A percentile compares a stretch with the other conserved stretches of the same genome.
Evolutionary conservation across 1,139 yeast genomes (phyloP).

Genomic region (Geotrichum klebahnii): DNA sequence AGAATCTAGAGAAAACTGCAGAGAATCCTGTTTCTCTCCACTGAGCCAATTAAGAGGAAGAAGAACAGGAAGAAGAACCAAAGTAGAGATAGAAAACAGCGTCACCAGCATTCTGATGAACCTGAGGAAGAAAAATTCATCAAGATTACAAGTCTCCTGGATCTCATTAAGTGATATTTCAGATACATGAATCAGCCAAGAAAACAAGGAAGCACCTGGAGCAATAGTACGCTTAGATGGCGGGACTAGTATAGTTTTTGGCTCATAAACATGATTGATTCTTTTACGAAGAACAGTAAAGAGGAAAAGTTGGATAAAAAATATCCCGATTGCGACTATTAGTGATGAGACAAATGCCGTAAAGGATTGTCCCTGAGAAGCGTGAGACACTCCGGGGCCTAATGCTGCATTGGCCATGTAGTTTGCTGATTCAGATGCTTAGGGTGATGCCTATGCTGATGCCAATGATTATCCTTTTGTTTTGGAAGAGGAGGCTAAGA

Average conservation of each 20-base stretch:
- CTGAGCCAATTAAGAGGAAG: conserved; percentile 30
- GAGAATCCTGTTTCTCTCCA: conserved; percentile 15
- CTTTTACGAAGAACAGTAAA: conserved; percentile 32
- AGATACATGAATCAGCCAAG: conserved; percentile 30
- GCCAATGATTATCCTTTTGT: too few species aligned
- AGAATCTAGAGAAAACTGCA: conserved; percentile 26
- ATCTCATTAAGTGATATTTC: conserved; percentile 24
- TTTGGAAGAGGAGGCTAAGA: too few species aligned
- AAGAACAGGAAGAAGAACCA: conserved; percentile 29
- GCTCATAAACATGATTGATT: conserved; percentile 33
- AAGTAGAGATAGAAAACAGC: conserved; percentile 24
- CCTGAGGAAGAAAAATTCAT: conserved; percentile 37
- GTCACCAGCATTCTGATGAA: conserved; percentile 30
- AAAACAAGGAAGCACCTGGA: conserved; percentile 25
- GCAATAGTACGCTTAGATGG: conserved; percentile 23
- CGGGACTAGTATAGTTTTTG: conserved; percentile 32
- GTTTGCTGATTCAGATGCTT: too few species aligned
- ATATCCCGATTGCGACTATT: conserved; percentile 28
- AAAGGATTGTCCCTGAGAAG: conserved; percentile 29
- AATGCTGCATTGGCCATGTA: neutral
- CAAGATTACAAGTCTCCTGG: conserved; percentile 29
- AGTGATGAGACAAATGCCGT: conserved; percentile 32
- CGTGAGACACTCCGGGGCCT: conserved; percentile 22
- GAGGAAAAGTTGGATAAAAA: conserved; percentile 26
- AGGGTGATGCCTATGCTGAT: too few species aligned